Evolutionary conservation across 2,329 filamentous ascomycete species (phyloP).

Genomic region (Calonectria hongkongensis): DNA sequence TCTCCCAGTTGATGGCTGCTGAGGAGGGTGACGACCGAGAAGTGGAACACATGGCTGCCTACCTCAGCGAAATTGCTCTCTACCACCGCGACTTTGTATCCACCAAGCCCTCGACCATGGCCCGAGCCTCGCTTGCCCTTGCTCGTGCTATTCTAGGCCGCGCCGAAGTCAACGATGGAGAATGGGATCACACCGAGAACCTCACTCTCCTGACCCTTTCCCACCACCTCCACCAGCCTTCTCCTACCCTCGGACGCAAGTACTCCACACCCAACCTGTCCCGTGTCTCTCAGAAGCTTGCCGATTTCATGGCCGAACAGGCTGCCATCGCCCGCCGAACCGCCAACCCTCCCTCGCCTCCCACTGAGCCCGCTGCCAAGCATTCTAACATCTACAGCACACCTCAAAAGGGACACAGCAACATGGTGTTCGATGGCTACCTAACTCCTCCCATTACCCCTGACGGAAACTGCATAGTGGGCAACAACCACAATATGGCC

Average conservation of each 20-base stretch:
- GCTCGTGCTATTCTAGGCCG: conserved; percentile 90
- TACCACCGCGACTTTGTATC: conserved; percentile 99
- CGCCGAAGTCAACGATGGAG: conserved; percentile 82
- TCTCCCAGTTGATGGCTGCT: conserved; percentile 89
- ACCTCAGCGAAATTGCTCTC: conserved; percentile 94
- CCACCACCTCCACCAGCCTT: conserved; percentile 76
- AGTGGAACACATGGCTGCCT: conserved; percentile 94
- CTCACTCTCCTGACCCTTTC: conserved; percentile 77
- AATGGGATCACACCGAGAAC: conserved; percentile 85
- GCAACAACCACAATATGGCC: conserved; percentile 63
- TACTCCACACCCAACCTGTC: conserved; percentile 74
- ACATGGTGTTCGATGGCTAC: conserved; percentile 82
- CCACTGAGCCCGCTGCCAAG: conserved; percentile 71
- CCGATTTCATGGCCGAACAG: conserved; percentile 76
- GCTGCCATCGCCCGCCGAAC: conserved; percentile 72
- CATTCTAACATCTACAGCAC: conserved; percentile 82
- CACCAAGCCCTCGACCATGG: conserved; percentile 92
- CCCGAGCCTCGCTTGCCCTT: conserved; percentile 89
- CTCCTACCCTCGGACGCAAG: conserved; percentile 75
- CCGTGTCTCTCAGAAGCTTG: conserved; percentile 72
- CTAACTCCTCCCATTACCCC: conserved; percentile 91
- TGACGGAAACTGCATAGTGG: conserved; percentile 76
- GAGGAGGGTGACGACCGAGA: conserved; percentile 88
- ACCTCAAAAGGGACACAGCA: conserved; percentile 83
- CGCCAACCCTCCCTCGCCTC: conserved; percentile 75